phyloP scores from a whole-genome alignment of 331 rosid species.

The Quercus tomentella region DNA sequence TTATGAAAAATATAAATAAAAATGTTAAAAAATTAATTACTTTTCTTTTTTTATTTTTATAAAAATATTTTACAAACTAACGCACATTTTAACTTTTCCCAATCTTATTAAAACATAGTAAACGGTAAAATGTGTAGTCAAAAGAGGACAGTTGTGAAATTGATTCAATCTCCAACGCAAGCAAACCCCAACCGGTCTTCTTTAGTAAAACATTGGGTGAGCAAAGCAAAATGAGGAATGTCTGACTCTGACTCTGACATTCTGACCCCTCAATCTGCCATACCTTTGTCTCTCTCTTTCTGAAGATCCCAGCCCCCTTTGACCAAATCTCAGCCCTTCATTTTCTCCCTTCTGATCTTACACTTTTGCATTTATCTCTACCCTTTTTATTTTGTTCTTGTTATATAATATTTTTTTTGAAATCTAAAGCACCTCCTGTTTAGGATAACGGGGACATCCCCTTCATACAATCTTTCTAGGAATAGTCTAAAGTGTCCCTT shows the following conservation, averaged over 20 bases:
- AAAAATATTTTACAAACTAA: no score
- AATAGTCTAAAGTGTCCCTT: neutral
- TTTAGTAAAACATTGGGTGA: conserved; percentile 21
- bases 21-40: no score
- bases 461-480: neutral
- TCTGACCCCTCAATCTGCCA: conserved; percentile 27
- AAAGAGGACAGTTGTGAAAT: conserved; percentile 9
- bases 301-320: conserved; percentile 41
- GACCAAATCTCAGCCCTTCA: conserved; percentile 54
- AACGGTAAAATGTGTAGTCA: neutral
- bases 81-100: no score
- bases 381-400: neutral
- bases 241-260: conserved; percentile 49
- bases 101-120: no score
- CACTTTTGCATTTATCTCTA: neutral
- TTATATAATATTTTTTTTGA: neutral
- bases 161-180: conserved; percentile 15
- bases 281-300: conserved; percentile 8
- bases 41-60: no score
- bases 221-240: conserved; percentile 28
- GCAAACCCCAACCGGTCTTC: conserved; percentile 23
- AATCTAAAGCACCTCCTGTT: neutral
- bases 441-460: neutral
- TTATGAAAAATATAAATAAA: no score
- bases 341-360: no score